These are phyloP conservation scores for Kalmusia sp. DNA, from an alignment of 2,329 filamentous ascomycete genomes.

Conservation along the genomic window DNA sequence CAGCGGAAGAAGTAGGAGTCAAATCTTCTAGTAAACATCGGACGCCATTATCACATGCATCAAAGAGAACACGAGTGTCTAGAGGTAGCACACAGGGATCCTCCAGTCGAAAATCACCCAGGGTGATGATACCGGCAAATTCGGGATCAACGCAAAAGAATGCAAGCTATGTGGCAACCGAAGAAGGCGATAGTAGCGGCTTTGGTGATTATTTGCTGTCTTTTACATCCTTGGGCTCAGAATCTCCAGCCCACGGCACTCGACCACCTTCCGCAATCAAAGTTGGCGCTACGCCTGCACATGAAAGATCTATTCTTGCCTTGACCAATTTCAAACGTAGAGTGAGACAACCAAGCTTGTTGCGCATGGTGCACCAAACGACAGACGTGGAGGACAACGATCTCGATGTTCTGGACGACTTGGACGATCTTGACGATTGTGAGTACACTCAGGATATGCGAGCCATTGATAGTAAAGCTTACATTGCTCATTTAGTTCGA, in stretches of 20 bases:
- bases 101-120: slow-evolving; percentile 20
- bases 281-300: slow-evolving; percentile 51
- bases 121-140: slow-evolving; percentile 7
- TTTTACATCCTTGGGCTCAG: slow-evolving; percentile 41
- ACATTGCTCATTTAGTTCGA: slow-evolving; percentile 41
- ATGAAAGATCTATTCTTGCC: slow-evolving; percentile 56
- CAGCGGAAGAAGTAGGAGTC: slow-evolving; percentile 2
- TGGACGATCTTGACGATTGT: slow-evolving; percentile 48
- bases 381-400: slow-evolving; percentile 54
- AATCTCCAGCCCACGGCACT: slow-evolving; percentile 44
- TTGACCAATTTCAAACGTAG: slow-evolving; percentile 59
- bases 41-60: slow-evolving; percentile 29
- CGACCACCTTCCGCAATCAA: slow-evolving; percentile 54
- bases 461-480: neutral
- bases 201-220: slow-evolving; percentile 40
- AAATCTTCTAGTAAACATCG: slow-evolving; percentile 17
- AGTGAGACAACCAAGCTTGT: slow-evolving; percentile 56
- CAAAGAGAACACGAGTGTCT: slow-evolving; percentile 24
- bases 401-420: slow-evolving; percentile 53
- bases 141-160: slow-evolving; percentile 7
- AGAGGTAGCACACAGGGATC: slow-evolving; percentile 26
- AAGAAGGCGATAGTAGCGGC: slow-evolving; percentile 36
- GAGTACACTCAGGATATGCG: neutral
- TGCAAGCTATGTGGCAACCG: slow-evolving; percentile 5
- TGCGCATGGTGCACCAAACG: slow-evolving; percentile 56